Conservation (phyloP, 352 stramenopile species). For the Pythium aristosporum region DNA sequence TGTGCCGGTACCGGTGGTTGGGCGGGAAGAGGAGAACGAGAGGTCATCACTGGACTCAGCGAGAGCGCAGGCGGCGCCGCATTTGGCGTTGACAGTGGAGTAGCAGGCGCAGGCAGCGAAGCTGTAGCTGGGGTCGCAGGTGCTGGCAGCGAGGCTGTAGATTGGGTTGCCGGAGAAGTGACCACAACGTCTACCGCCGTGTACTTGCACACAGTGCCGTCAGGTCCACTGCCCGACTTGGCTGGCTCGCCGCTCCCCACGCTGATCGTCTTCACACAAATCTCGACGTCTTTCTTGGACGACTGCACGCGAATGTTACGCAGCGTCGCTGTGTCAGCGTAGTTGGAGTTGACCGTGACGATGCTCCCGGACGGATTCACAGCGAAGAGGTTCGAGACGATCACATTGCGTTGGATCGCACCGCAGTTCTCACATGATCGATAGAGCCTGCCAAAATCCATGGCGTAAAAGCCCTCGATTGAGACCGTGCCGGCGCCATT, state of each 20-base stretch:
- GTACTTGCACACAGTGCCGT: constrained; percentile 17
- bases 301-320: constrained; percentile 27
- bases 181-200: neutral
- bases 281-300: constrained; percentile 22
- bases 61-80: neutral
- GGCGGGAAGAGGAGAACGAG: neutral
- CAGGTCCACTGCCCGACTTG: constrained; percentile 12
- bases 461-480: constrained; percentile 19
- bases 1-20: neutral
- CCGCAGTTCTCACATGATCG: constrained; percentile 42
- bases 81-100: neutral
- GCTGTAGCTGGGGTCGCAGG: too few relatives aligned
- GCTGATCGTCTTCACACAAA: constrained; percentile 20
- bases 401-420: constrained; percentile 22
- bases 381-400: constrained; percentile 28
- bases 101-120: too few relatives aligned
- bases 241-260: constrained; percentile 19
- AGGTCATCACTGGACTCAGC: neutral
- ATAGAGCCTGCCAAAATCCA: constrained; percentile 46
- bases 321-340: constrained; percentile 25
- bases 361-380: constrained; percentile 26
- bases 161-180: too few relatives aligned
- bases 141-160: too few relatives aligned
- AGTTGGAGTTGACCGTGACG: constrained; percentile 33
- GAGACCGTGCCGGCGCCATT: constrained; percentile 33